Evolutionary conservation across 495 filamentous ascomycete species (phyloP).

Genomic region (Hypoxylon fuscum): DNA sequence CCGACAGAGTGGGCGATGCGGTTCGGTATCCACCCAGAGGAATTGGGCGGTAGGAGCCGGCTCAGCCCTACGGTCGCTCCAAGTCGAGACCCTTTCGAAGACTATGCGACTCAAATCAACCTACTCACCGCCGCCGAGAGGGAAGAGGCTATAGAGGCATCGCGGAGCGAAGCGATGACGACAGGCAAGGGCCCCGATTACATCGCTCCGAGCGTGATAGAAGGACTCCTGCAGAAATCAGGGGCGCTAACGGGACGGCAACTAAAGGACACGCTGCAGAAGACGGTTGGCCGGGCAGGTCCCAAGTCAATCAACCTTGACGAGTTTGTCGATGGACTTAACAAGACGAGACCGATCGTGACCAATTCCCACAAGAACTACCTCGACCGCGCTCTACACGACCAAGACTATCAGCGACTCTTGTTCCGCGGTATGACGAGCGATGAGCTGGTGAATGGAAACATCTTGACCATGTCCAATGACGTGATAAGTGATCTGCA

Average conservation of each 20-base stretch:
- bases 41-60: conserved; percentile 43
- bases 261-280: conserved; percentile 2
- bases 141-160: not conserved
- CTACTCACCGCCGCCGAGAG: conserved; percentile 10
- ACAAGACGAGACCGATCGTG: not conserved
- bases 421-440: conserved; percentile 42
- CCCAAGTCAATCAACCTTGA: conserved; percentile 25
- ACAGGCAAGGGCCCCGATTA: not conserved
- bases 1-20: conserved; percentile 48
- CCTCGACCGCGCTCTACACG: conserved; percentile 28
- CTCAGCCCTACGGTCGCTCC: conserved; percentile 43
- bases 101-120: conserved; percentile 29
- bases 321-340: not conserved
- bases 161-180: not conserved
- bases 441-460: conserved; percentile 41
- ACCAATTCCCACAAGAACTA: conserved; percentile 14
- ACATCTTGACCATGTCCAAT: conserved; percentile 28
- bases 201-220: conserved; percentile 25
- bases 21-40: conserved; percentile 46
- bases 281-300: conserved; percentile 10
- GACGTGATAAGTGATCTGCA: conserved; percentile 27
- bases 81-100: conserved; percentile 34
- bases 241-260: conserved; percentile 1
- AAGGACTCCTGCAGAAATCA: conserved; percentile 1
- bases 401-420: conserved; percentile 46